Conservation (phyloP, 108 stramenopile species). For the Nitzschia putrida region DNA sequence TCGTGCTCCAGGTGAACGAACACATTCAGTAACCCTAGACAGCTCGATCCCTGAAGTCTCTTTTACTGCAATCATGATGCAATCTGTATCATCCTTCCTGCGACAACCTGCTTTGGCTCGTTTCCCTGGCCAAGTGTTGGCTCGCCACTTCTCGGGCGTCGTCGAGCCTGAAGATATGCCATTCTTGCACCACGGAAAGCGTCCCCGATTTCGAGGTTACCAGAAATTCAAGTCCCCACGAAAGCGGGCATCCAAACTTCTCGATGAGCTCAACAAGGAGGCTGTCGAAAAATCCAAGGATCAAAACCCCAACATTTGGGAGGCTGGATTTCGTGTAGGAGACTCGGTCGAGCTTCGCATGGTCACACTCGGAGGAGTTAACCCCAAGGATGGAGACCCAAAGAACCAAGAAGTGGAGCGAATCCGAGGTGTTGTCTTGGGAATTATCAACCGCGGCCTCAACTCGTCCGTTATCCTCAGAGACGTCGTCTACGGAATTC, state of each 20-base stretch:
- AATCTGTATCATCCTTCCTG: conserved; percentile 11
- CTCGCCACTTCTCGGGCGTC: conserved; percentile 11
- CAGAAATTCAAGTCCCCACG: conserved; percentile 80
- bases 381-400: conserved; percentile 32
- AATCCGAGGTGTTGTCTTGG: conserved; percentile 78
- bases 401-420: conserved; percentile 61
- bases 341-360: conserved; percentile 77
- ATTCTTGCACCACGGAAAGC: conserved; percentile 49
- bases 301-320: conserved; percentile 62
- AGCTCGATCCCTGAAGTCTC: too few species aligned
- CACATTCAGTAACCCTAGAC: too few species aligned
- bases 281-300: conserved; percentile 45
- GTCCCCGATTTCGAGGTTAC: conserved; percentile 47
- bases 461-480: conserved; percentile 64
- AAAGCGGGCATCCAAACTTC: conserved; percentile 76
- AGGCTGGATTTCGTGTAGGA: conserved; percentile 63
- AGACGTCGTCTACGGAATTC: conserved; percentile 77
- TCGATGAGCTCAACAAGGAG: conserved; percentile 61
- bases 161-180: conserved; percentile 42
- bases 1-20: too few species aligned
- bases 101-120: not conserved
- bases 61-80: conserved; percentile 14
- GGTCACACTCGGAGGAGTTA: conserved; percentile 64
- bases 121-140: not conserved
- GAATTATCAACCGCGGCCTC: conserved; percentile 64